These are phyloP conservation scores for Candida wancherniae DNA, from an alignment of 805 yeast species.

Conservation along the genomic window DNA sequence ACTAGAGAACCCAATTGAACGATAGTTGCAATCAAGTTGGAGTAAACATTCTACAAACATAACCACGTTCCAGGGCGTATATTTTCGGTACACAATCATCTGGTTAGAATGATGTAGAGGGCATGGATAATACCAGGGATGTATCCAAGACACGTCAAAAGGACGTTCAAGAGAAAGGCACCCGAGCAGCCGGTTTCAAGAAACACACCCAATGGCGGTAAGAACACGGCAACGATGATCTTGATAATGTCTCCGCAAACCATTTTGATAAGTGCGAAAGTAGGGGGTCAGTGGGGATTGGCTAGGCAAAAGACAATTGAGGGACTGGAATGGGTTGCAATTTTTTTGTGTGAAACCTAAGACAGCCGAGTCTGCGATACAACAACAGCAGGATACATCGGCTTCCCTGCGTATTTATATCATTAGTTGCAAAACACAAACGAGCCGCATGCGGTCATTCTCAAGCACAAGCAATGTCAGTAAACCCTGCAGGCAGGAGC, in stretches of 20 bases:
- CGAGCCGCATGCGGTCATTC: no score
- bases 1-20: background rate
- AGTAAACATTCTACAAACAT: background rate
- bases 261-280: slow-evolving; percentile 7
- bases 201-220: slow-evolving; percentile 63
- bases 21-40: background rate
- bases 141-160: slow-evolving; percentile 68
- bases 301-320: no score
- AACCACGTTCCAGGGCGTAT: background rate
- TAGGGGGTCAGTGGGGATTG: no score
- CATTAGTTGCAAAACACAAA: no score
- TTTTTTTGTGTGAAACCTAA: background rate
- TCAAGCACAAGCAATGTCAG: no score
- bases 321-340: background rate
- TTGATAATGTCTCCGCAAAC: slow-evolving; percentile 52
- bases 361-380: no score
- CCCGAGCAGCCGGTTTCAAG: slow-evolving; percentile 53
- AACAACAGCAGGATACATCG: no score
- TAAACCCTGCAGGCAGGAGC: no score
- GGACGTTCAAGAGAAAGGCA: slow-evolving; percentile 44
- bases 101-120: slow-evolving; percentile 45
- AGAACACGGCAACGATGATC: slow-evolving; percentile 45
- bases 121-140: slow-evolving; percentile 73
- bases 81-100: slow-evolving; percentile 4
- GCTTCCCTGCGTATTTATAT: no score